Conservation (phyloP, 441 rosid species). For the Adansonia rubrostipa region DNA sequence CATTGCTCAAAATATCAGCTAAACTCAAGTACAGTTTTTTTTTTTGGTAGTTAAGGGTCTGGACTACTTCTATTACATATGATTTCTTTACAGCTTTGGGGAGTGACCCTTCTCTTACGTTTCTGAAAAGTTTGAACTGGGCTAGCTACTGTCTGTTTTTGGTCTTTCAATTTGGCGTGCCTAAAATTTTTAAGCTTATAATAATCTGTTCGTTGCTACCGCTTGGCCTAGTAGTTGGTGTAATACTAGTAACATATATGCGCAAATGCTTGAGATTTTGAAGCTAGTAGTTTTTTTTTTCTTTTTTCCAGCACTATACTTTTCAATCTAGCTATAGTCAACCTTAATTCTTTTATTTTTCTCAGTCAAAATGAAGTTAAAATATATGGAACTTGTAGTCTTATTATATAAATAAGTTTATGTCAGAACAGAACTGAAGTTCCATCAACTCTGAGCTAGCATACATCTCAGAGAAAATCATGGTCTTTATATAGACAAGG, state of each 20-base stretch:
- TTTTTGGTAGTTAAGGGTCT: background rate
- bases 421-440: background rate
- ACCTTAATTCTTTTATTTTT: no score
- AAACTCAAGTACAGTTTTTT: background rate
- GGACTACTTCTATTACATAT: background rate
- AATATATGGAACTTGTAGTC: no score
- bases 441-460: background rate
- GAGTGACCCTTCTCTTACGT: no score
- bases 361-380: no score
- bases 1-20: background rate
- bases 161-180: background rate
- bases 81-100: background rate
- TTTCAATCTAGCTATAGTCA: no score
- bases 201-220: background rate
- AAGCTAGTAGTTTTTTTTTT: no score
- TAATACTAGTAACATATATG: no score
- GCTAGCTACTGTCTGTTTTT: background rate
- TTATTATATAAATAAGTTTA: background rate
- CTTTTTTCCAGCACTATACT: no score
- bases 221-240: no score
- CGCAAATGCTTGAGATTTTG: no score
- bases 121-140: no score
- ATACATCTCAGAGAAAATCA: background rate
- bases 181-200: background rate
- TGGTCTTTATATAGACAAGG: background rate